These are phyloP conservation scores for Arabidopsis suecica DNA, from an alignment of 345 rosid genomes.

Conservation along the genomic window DNA sequence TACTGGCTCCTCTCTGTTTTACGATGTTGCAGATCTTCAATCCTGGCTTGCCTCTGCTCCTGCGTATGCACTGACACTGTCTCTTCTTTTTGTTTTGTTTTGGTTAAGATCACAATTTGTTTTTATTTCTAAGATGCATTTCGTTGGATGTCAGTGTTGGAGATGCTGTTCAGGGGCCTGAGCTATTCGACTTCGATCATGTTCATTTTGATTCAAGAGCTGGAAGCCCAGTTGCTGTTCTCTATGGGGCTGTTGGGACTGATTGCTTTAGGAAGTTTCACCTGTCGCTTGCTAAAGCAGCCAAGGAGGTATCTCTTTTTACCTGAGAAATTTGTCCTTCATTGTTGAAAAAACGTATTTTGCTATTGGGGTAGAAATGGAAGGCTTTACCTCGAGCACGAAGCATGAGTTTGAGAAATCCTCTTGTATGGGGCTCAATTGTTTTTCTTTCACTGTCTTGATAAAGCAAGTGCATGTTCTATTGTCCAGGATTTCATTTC, in stretches of 20 bases:
- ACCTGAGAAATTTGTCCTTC: neutral
- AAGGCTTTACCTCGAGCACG: neutral
- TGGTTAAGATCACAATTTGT: conserved; percentile 20
- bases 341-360: neutral
- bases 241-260: conserved; percentile 94
- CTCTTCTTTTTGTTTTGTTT: conserved; percentile 6
- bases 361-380: neutral
- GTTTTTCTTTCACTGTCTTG: conserved; percentile 3
- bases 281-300: conserved; percentile 64
- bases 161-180: conserved; percentile 75
- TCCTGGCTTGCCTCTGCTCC: conserved; percentile 62
- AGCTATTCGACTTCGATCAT: conserved; percentile 87
- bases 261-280: conserved; percentile 85
- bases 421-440: conserved; percentile 6
- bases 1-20: conserved; percentile 76
- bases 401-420: neutral
- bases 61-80: conserved; percentile 52
- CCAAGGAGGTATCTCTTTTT: conserved; percentile 63
- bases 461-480: conserved; percentile 6
- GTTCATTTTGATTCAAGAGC: conserved; percentile 66
- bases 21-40: conserved; percentile 66
- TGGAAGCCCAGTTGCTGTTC: conserved; percentile 69
- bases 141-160: conserved; percentile 54
- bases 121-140: conserved; percentile 18
- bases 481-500: conserved; percentile 8